A percentile compares a stretch with the other conserved stretches of the same genome.
These are phyloP conservation scores for Inga leiocalycina DNA, from an alignment of 306 rosid species.

Conservation along the genomic window DNA sequence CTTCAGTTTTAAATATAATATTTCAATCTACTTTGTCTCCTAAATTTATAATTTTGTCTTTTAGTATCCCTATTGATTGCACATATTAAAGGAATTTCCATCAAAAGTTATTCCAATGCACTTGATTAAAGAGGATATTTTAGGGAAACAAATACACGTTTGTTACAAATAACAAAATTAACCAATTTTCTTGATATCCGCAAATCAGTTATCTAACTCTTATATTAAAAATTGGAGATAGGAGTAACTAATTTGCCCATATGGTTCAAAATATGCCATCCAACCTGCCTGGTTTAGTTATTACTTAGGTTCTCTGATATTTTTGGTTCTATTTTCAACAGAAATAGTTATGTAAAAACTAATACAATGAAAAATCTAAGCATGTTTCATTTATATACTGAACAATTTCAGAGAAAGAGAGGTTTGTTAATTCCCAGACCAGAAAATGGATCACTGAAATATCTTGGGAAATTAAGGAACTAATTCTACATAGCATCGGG, in stretches of 20 bases:
- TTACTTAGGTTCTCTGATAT: background rate
- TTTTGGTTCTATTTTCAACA: background rate
- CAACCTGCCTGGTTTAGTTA: background rate
- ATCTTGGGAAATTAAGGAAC: slow-evolving; percentile 31
- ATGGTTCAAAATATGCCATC: background rate
- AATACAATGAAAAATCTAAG: background rate
- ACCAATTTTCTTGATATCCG: too few species aligned
- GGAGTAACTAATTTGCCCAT: background rate
- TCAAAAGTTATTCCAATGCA: too few species aligned
- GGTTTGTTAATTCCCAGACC: background rate
- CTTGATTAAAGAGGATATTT: too few species aligned
- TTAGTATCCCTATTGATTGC: too few species aligned
- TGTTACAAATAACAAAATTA: too few species aligned
- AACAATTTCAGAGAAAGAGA: background rate
- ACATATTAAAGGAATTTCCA: too few species aligned
- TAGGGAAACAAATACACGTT: too few species aligned
- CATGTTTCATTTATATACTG: background rate
- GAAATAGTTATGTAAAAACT: background rate
- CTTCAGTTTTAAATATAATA: too few species aligned
- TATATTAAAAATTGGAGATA: too few species aligned
- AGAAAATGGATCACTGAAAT: slow-evolving; percentile 15
- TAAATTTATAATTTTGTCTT: too few species aligned
- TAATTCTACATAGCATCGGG: slow-evolving; percentile 39
- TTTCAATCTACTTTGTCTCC: too few species aligned
- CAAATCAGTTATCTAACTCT: too few species aligned